A percentile compares a stretch with the other conserved stretches of the same genome.
phyloP scores from a whole-genome alignment of 192 early-diverging fungal species.

The Backusella westeae region DNA sequence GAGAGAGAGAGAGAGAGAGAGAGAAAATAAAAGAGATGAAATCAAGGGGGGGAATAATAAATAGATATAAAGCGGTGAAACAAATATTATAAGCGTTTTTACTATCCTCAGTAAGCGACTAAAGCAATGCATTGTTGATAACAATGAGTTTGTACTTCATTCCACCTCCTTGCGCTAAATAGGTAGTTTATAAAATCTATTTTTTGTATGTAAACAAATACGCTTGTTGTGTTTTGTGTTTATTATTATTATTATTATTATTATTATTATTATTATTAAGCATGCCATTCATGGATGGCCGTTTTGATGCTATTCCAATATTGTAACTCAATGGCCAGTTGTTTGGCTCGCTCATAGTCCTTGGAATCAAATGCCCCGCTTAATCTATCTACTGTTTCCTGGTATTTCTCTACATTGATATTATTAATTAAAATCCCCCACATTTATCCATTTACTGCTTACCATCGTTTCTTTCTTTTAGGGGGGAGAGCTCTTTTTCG shows the following conservation, averaged over 20 bases:
- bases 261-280: slow-evolving; percentile 38
- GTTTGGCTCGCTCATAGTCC: slow-evolving; percentile 57
- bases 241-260: not conserved
- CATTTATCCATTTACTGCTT: slow-evolving; percentile 12
- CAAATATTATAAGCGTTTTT: not conserved
- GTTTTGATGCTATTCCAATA: slow-evolving; percentile 69
- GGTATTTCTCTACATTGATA: slow-evolving; percentile 19
- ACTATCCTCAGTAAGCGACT: not conserved
- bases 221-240: not conserved
- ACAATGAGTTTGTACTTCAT: not conserved
- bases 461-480: slow-evolving; percentile 65
- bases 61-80: slow-evolving; percentile 7
- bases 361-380: slow-evolving; percentile 52
- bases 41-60: not conserved
- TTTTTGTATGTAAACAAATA: not conserved
- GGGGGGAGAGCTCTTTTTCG: slow-evolving; percentile 58
- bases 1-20: slow-evolving; percentile 14
- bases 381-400: slow-evolving; percentile 34
- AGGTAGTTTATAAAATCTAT: slow-evolving; percentile 5
- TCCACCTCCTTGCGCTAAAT: not conserved
- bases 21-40: slow-evolving; percentile 13
- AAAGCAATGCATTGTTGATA: not conserved
- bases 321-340: slow-evolving; percentile 69
- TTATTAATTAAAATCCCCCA: not conserved
- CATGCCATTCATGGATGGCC: slow-evolving; percentile 57